Percentiles rank a stretch among this genome's conserved stretches.
phyloP scores from a whole-genome alignment of 108 stramenopile genomes.

The Cyclostephanos tholiformis region DNA sequence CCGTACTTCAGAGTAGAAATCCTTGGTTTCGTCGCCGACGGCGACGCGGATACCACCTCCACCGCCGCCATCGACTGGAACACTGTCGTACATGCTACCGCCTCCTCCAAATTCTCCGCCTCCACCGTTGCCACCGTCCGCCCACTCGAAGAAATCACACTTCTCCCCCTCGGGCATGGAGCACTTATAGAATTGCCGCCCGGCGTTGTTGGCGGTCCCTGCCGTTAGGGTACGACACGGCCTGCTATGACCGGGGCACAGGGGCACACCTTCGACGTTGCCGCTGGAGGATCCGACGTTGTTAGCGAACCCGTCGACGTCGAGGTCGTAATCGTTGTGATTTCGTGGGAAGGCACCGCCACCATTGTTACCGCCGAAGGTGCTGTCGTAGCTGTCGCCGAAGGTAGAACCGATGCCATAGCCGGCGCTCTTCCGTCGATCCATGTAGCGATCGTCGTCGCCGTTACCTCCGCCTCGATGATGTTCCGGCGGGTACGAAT shows the following conservation, averaged over 20 bases:
- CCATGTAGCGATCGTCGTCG: slow-evolving; percentile 5
- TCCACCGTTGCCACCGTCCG: slow-evolving; percentile 59
- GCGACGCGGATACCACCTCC: slow-evolving; percentile 11
- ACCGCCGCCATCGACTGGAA: slow-evolving; percentile 9
- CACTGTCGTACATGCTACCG: slow-evolving; percentile 19
- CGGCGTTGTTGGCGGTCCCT: slow-evolving; percentile 60
- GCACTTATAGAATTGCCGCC: slow-evolving; percentile 89
- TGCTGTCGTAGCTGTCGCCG: slow-evolving; percentile 13
- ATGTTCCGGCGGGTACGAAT: slow-evolving; percentile 13
- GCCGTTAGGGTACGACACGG: slow-evolving; percentile 75
- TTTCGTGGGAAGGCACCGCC: background rate
- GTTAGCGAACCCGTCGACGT: slow-evolving; percentile 11
- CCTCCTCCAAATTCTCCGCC: slow-evolving; percentile 38
- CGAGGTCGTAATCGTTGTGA: background rate
- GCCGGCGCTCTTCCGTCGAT: background rate
- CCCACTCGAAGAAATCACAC: slow-evolving; percentile 92
- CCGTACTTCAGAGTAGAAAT: slow-evolving; percentile 69
- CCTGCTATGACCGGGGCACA: slow-evolving; percentile 77
- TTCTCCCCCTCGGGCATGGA: slow-evolving; percentile 69
- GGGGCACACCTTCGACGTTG: slow-evolving; percentile 39
- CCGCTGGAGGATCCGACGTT: background rate
- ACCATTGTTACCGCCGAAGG: slow-evolving; percentile 7
- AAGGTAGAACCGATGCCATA: slow-evolving; percentile 14
- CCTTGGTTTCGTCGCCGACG: slow-evolving; percentile 45
- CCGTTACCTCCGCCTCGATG: background rate